Evolutionary conservation across 78 protist species (phyloP).

Genomic region (Bodo saltans): DNA sequence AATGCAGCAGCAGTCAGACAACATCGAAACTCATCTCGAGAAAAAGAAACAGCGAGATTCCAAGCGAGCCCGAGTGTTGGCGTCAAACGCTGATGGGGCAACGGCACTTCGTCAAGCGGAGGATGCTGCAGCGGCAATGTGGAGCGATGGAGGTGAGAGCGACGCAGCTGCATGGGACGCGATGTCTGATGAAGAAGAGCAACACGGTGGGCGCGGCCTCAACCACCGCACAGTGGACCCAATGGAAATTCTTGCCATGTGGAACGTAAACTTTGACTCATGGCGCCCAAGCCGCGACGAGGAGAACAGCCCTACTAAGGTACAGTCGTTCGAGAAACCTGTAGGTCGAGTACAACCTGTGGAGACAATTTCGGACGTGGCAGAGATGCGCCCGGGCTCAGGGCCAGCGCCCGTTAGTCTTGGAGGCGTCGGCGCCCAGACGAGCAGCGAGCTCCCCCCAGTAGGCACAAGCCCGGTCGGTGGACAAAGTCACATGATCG

Average conservation of each 20-base stretch:
- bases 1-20: neutral
- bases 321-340: no score
- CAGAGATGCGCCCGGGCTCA: no score
- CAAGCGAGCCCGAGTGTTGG: neutral
- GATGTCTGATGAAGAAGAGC: neutral
- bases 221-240: neutral
- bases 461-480: no score
- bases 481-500: no score
- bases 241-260: slow-evolving; percentile 23
- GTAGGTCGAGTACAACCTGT: no score
- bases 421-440: no score
- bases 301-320: no score
- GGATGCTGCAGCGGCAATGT: no score
- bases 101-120: neutral
- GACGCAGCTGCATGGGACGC: neutral
- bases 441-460: no score
- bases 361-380: no score
- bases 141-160: neutral
- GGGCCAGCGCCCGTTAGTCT: no score
- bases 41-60: neutral
- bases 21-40: neutral
- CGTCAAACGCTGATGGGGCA: neutral
- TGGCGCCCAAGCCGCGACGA: no score
- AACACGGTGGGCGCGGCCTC: neutral
- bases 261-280: slow-evolving; percentile 24